Conservation (phyloP, 805 yeast genomes). For the Yarrowia divulgata region DNA sequence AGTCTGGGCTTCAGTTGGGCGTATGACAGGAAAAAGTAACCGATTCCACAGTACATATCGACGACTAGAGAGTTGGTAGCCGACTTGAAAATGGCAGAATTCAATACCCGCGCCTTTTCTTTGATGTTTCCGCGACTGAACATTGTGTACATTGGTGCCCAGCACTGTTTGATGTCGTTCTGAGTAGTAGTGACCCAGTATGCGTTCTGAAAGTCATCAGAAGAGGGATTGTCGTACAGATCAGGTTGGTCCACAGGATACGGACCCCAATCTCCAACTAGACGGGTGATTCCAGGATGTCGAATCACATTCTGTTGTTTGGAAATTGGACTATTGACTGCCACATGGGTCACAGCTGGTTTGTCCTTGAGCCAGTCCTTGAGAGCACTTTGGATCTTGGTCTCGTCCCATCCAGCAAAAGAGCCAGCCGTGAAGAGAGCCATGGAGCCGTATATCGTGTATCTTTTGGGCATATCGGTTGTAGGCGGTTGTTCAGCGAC, state of each 20-base stretch:
- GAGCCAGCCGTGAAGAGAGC: conserved; percentile 62
- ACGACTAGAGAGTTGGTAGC: conserved; percentile 57
- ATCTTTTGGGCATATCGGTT: conserved; percentile 45
- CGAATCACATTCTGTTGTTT: conserved; percentile 50
- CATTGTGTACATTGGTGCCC: conserved; percentile 90
- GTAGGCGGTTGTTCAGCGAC: background rate
- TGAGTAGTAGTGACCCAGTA: conserved; percentile 78
- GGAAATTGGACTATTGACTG: conserved; percentile 72
- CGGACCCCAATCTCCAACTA: conserved; percentile 71
- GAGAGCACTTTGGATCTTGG: background rate
- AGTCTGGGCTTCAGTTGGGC: conserved; percentile 59
- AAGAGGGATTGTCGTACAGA: conserved; percentile 51
- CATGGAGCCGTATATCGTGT: conserved; percentile 72
- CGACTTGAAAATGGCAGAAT: conserved; percentile 18
- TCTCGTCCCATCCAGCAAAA: conserved; percentile 44
- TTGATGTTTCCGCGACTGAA: conserved; percentile 86
- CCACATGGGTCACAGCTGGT: conserved; percentile 61
- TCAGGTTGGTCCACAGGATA: conserved; percentile 39
- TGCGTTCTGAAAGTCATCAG: conserved; percentile 57
- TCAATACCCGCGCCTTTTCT: conserved; percentile 72
- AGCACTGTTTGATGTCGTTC: conserved; percentile 75
- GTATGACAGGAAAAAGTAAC: conserved; percentile 79
- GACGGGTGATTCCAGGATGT: conserved; percentile 53
- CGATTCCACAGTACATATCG: conserved; percentile 85
- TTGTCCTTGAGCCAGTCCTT: background rate